Evolutionary conservation across 2,329 filamentous ascomycete species (phyloP), one percentile per base, ranked within the genome.

Genomic region (Colletotrichum tanaceti): DNA sequence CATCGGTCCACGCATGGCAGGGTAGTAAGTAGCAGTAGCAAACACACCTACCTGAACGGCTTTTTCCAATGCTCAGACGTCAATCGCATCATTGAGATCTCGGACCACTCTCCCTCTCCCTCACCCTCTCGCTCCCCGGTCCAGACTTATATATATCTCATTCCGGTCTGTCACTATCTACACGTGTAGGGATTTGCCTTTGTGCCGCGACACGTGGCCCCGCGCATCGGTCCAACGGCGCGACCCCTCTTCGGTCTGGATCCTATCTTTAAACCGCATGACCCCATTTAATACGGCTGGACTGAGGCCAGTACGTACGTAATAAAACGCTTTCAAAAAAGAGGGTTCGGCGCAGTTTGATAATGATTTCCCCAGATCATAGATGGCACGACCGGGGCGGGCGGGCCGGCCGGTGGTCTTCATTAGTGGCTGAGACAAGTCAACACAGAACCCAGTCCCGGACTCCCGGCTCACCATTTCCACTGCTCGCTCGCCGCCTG

Each of bases 151-250:
- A 20, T 49, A 38, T 59, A 46, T 59, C 59, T 59, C 11, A 50
- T 59, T 64, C 53, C 44, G 41, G 39, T 46, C 65, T 65, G 65
- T 65, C 65, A 68, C 53, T 68, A 65, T 68, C 53, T n/a, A n/a
- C n/a, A n/a, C n/a, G n/a, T n/a, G n/a, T n/a, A n/a, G n/a, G n/a
- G 60, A 65, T 65, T 61, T 68, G 55, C 47, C 61, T 5, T 49
- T 50, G 14, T 35, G 16, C 54, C n/a, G n/a, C 61, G 22, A 58
- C 13, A 46, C 52, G 58, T 43, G 16, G 41, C n/a, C 28, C 28
- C 28, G 28, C 28, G 28, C 28, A 52, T 35, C 52, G 44, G 47
- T 38, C n/a, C 50, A 47, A 4, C n/a, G 14, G 59, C 18, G 43
- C 46, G 24, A n/a, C 46, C 61, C 55, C 61, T 68, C 65, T n/a